Evolutionary conservation across 768 basidiomycete species (phyloP).

Genomic region (Russula griseocarnosa): DNA sequence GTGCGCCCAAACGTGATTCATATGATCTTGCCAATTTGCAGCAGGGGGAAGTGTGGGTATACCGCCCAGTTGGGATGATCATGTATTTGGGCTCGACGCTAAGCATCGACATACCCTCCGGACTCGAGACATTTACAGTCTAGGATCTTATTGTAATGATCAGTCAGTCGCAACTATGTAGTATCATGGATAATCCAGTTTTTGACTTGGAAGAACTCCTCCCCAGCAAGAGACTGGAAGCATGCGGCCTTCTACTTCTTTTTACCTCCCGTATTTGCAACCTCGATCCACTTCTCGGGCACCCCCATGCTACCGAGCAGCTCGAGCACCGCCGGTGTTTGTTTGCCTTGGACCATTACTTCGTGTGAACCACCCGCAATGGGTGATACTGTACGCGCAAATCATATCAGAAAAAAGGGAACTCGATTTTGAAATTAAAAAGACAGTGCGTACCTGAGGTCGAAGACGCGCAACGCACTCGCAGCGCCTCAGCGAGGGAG

Average conservation of each 20-base stretch:
- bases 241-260: background rate
- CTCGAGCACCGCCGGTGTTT: slow-evolving; percentile 60
- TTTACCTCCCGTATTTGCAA: slow-evolving; percentile 36
- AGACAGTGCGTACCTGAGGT: slow-evolving; percentile 55
- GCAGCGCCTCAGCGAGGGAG: slow-evolving; percentile 72
- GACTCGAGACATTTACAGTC: slow-evolving; percentile 8
- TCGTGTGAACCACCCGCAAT: slow-evolving; percentile 58
- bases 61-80: slow-evolving; percentile 47
- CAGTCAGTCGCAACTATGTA: no score
- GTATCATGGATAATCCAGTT: background rate
- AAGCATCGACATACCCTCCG: slow-evolving; percentile 21
- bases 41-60: slow-evolving; percentile 56
- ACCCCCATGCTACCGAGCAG: slow-evolving; percentile 67
- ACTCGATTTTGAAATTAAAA: background rate
- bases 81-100: slow-evolving; percentile 33
- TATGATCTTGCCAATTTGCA: slow-evolving; percentile 46
- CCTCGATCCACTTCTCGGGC: slow-evolving; percentile 77
- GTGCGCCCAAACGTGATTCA: slow-evolving; percentile 38
- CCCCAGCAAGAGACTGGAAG: no score
- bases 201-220: background rate
- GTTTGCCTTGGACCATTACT: slow-evolving; percentile 84
- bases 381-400: slow-evolving; percentile 49
- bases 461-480: slow-evolving; percentile 71
- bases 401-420: background rate
- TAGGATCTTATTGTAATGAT: slow-evolving; percentile 3